These are phyloP conservation scores for Phoma sp. DNA, from an alignment of 2,329 filamentous ascomycete species.

Conservation along the genomic window DNA sequence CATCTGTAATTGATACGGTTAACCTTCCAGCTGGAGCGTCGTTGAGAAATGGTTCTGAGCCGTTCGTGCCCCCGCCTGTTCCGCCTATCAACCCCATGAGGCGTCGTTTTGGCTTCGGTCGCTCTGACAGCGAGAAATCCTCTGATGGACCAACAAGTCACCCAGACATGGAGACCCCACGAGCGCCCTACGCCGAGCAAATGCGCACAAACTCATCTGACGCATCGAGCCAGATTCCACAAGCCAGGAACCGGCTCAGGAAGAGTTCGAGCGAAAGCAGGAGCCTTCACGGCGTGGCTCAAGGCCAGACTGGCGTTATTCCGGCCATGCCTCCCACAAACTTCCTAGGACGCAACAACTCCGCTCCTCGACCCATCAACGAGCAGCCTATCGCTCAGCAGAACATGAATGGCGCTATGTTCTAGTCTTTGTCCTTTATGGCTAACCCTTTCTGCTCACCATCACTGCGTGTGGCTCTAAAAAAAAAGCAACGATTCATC, in stretches of 20 bases:
- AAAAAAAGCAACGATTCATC: neutral
- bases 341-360: conserved; percentile 36
- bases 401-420: conserved; percentile 47
- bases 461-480: neutral
- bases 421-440: conserved; percentile 21
- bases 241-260: conserved; percentile 51
- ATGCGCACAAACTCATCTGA: conserved; percentile 55
- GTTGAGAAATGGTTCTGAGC: conserved; percentile 58
- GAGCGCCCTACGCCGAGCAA: conserved; percentile 40
- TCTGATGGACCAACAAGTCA: conserved; percentile 48
- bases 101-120: conserved; percentile 55
- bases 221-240: conserved; percentile 44
- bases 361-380: conserved; percentile 39
- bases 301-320: conserved; percentile 30
- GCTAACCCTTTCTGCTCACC: neutral
- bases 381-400: conserved; percentile 28
- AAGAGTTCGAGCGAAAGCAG: conserved; percentile 60
- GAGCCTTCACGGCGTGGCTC: conserved; percentile 53
- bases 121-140: conserved; percentile 44
- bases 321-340: conserved; percentile 38
- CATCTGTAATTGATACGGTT: conserved; percentile 64
- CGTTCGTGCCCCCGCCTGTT: conserved; percentile 52
- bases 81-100: conserved; percentile 67
- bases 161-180: conserved; percentile 39
- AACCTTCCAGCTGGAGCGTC: conserved; percentile 63